Conservation (phyloP, 192 early-diverging fungal species). For the Chytriomyces hyalinus region DNA sequence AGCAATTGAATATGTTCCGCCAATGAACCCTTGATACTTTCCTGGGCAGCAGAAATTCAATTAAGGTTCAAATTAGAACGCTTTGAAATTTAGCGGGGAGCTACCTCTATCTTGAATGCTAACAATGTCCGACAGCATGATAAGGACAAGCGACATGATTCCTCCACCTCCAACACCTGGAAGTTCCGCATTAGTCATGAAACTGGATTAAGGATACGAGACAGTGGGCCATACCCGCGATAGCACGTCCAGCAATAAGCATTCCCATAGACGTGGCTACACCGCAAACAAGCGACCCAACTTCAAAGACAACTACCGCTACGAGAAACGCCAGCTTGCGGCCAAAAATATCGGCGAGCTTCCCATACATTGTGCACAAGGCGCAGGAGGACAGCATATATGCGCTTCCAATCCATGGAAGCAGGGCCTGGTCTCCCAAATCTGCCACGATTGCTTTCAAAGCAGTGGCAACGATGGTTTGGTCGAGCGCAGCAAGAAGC, state of each 20-base stretch:
- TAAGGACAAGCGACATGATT: constrained; percentile 74
- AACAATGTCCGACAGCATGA: constrained; percentile 87
- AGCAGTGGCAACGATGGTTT: constrained; percentile 76
- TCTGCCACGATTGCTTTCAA: constrained; percentile 61
- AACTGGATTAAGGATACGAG: constrained; percentile 58
- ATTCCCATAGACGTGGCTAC: constrained; percentile 62
- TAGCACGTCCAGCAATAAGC: constrained; percentile 73
- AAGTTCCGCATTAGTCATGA: constrained; percentile 32
- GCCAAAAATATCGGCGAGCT: constrained; percentile 42
- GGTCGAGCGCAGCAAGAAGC: constrained; percentile 71
- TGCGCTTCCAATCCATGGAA: constrained; percentile 76
- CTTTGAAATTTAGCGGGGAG: constrained; percentile 65
- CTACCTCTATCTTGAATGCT: constrained; percentile 76
- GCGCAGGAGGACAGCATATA: constrained; percentile 72
- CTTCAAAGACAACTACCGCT: constrained; percentile 69
- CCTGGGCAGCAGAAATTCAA: constrained; percentile 79
- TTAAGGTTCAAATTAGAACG: constrained; percentile 73
- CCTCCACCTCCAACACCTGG: constrained; percentile 86
- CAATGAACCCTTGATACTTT: constrained; percentile 80
- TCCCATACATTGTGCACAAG: constrained; percentile 56
- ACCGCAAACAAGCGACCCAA: constrained; percentile 83
- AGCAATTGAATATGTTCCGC: constrained; percentile 74
- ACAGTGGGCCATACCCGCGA: constrained; percentile 64
- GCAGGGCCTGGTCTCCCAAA: constrained; percentile 55
- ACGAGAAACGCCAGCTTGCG: constrained; percentile 67